These are phyloP conservation scores for Berkeleyomyces basicola DNA, from an alignment of 2,329 filamentous ascomycete genomes.

Conservation along the genomic window DNA sequence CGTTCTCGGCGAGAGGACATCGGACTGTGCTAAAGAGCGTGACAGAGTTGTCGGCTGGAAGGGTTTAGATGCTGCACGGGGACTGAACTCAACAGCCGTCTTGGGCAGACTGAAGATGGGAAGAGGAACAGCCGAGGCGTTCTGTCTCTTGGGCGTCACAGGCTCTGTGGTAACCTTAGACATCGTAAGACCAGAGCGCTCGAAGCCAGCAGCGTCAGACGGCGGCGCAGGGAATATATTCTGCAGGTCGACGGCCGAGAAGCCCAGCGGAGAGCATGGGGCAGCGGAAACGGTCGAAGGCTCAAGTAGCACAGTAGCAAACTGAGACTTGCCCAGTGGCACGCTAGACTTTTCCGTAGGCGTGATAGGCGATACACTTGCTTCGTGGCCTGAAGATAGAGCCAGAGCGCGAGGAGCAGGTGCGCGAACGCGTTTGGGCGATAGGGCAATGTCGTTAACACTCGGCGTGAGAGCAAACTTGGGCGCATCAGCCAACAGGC, in stretches of 20 bases:
- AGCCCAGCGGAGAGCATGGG: constrained; percentile 9
- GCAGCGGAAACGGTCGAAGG: constrained; percentile 1
- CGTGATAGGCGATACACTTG: neutral
- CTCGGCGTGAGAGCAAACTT: constrained; percentile 2
- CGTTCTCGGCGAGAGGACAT: constrained; percentile 3
- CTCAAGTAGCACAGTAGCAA: neutral
- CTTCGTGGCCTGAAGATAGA: constrained; percentile 8
- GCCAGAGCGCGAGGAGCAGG: constrained; percentile 5
- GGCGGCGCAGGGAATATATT: constrained; percentile 12
- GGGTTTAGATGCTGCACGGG: neutral
- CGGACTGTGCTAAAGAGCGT: neutral
- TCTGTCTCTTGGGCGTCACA: neutral
- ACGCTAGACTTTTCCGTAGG: neutral
- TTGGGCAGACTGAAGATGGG: constrained; percentile 5
- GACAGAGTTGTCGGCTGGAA: neutral
- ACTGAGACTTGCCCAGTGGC: neutral
- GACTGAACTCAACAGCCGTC: constrained; percentile 2
- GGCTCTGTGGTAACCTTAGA: constrained; percentile 5
- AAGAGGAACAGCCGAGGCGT: neutral
- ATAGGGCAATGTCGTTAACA: constrained; percentile 1
- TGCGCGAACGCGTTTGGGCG: neutral
- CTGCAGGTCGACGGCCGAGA: constrained; percentile 10
- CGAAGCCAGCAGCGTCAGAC: neutral
- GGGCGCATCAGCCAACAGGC: constrained; percentile 16
- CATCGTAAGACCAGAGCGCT: neutral